phyloP scores from a whole-genome alignment of 192 early-diverging fungal species.

The Umbelopsis vinacea region DNA sequence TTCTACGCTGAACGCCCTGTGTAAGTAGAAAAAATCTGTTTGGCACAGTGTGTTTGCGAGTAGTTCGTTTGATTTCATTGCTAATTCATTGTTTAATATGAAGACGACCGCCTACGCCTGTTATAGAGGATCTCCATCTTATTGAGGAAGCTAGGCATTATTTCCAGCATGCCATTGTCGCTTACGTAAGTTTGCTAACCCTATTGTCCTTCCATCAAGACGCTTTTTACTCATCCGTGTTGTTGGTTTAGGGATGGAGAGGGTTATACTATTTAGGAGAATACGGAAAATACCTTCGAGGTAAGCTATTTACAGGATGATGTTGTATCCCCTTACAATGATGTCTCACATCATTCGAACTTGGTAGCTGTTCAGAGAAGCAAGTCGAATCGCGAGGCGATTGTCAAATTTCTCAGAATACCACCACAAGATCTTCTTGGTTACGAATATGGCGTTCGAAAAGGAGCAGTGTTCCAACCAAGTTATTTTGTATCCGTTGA shows the following conservation, averaged over 20 bases:
- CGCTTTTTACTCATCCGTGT: background rate
- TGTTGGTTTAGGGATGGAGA: slow-evolving; percentile 40
- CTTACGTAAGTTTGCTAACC: slow-evolving; percentile 46
- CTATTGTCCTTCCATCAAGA: background rate
- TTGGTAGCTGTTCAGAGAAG: slow-evolving; percentile 62
- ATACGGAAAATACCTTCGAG: slow-evolving; percentile 47
- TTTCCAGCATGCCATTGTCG: slow-evolving; percentile 60
- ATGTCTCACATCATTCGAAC: background rate
- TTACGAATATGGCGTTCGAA: slow-evolving; percentile 70
- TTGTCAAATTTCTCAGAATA: slow-evolving; percentile 66
- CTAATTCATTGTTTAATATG: slow-evolving; percentile 26
- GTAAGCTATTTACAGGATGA: background rate
- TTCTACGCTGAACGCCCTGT: slow-evolving; percentile 52
- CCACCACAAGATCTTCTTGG: slow-evolving; percentile 69
- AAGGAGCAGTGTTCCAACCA: slow-evolving; percentile 67
- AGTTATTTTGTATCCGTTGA: slow-evolving; percentile 78
- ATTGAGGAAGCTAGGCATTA: slow-evolving; percentile 60
- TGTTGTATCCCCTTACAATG: background rate
- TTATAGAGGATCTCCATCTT: slow-evolving; percentile 38
- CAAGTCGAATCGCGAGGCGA: slow-evolving; percentile 69
- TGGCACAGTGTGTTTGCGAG: background rate
- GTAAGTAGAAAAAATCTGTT: slow-evolving; percentile 34
- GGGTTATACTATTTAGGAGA: slow-evolving; percentile 44
- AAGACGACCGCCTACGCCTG: slow-evolving; percentile 36
- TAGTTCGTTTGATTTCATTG: too few species aligned